Conservation (phyloP, 257 asterid genomes). For the Solanum neorickii region DNA sequence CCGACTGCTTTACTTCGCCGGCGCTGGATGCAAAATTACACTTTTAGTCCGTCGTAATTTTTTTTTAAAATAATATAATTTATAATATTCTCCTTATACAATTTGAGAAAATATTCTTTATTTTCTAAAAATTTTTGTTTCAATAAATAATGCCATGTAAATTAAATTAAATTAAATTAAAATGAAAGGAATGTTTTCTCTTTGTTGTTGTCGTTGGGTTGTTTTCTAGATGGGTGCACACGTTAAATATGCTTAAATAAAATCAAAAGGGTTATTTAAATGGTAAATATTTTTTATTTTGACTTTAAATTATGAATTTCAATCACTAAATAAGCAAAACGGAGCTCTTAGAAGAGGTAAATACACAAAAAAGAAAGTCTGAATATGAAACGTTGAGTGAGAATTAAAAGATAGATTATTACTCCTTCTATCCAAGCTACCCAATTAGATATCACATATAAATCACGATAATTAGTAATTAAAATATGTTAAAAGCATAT, state of each 20-base stretch:
- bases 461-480: too few relatives aligned
- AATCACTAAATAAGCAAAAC: neutral
- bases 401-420: neutral
- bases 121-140: neutral
- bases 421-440: neutral
- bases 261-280: too few relatives aligned
- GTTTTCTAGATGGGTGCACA: too few relatives aligned
- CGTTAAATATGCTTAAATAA: neutral
- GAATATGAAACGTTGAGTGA: neutral
- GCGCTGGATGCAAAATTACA: neutral
- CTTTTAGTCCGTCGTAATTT: neutral
- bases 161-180: neutral
- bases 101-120: neutral
- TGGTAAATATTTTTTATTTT: neutral
- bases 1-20: neutral
- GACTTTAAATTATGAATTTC: too few relatives aligned
- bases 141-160: neutral
- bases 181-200: neutral
- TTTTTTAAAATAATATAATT: neutral
- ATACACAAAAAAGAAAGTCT: neutral
- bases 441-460: too few relatives aligned
- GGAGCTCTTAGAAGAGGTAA: neutral
- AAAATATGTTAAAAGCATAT: too few relatives aligned
- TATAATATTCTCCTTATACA: neutral
- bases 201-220: neutral